Evolutionary conservation across 345 rosid species (phyloP).

Genomic region (Tarenaya hassleriana): DNA sequence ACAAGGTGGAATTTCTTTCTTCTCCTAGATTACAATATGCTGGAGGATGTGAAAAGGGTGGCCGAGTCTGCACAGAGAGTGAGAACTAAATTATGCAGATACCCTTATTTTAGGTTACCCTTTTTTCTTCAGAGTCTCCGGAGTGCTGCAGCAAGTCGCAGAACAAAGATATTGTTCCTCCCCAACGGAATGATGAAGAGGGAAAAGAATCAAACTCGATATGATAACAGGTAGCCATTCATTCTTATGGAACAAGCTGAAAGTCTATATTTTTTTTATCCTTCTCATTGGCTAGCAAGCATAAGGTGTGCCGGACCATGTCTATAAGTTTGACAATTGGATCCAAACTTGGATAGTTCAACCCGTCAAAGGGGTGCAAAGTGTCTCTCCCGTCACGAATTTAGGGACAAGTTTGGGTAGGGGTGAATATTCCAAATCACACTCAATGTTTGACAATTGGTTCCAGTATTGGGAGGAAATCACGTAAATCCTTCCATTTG

Average conservation of each 20-base stretch:
- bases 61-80: constrained; percentile 65
- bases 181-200: constrained; percentile 74
- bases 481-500: no score
- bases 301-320: no score
- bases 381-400: no score
- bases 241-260: background rate
- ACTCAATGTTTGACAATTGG: no score
- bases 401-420: no score
- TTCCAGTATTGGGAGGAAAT: no score
- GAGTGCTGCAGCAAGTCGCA: constrained; percentile 51
- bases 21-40: constrained; percentile 60
- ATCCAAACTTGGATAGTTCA: no score
- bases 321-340: no score
- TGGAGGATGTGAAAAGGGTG: constrained; percentile 75
- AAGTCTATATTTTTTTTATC: background rate
- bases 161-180: constrained; percentile 52
- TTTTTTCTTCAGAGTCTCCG: constrained; percentile 33
- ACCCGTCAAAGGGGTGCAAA: no score
- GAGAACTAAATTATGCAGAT: constrained; percentile 40
- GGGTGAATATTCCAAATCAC: no score
- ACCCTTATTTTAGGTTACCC: constrained; percentile 34
- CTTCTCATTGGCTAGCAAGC: background rate
- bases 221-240: constrained; percentile 34
- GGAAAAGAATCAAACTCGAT: constrained; percentile 51
- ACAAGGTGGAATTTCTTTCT: background rate